Percentiles rank a stretch among this genome's conserved stretches.
These are phyloP conservation scores for Cladosporium phlei DNA, from an alignment of 2,329 filamentous ascomycete species.

Conservation along the genomic window DNA sequence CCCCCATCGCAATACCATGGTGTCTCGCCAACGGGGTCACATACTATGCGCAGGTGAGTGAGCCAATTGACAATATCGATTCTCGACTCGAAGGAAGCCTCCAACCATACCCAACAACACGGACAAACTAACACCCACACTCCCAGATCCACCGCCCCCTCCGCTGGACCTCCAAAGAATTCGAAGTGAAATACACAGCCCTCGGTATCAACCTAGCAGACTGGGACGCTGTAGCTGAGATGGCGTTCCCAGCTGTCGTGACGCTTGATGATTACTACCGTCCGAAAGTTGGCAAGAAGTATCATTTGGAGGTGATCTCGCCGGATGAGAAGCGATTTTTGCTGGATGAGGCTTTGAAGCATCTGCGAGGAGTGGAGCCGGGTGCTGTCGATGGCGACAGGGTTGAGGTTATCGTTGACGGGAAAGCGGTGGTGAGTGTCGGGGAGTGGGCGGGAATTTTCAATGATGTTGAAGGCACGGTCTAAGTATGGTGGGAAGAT, in stretches of 20 bases:
- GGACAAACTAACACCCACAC: not conserved
- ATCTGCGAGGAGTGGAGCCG: conserved; percentile 11
- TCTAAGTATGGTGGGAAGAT: too few species aligned
- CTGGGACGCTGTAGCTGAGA: conserved; percentile 17
- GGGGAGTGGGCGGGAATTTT: conserved; percentile 6
- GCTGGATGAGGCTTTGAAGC: conserved; percentile 11
- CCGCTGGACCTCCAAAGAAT: conserved; percentile 9
- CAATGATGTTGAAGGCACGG: not conserved
- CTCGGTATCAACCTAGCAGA: conserved; percentile 12
- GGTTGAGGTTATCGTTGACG: conserved; percentile 13
- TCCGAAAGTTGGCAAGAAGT: conserved; percentile 2
- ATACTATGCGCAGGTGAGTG: conserved; percentile 16
- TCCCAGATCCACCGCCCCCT: conserved; percentile 14
- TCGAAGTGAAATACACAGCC: not conserved
- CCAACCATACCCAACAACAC: too few species aligned
- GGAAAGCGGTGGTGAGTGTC: conserved; percentile 11
- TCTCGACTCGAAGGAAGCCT: too few species aligned
- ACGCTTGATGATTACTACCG: not conserved
- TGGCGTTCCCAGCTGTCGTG: conserved; percentile 8
- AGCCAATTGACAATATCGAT: too few species aligned
- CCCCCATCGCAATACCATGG: conserved; percentile 14
- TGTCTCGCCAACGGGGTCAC: conserved; percentile 14
- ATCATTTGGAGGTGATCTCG: conserved; percentile 14
- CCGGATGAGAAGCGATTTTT: conserved; percentile 16
- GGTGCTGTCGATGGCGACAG: conserved; percentile 11